Evolutionary conservation across 352 stramenopile species (phyloP), one percentile per base, ranked within the genome.

Genomic region (Pythium grandisporangium): DNA sequence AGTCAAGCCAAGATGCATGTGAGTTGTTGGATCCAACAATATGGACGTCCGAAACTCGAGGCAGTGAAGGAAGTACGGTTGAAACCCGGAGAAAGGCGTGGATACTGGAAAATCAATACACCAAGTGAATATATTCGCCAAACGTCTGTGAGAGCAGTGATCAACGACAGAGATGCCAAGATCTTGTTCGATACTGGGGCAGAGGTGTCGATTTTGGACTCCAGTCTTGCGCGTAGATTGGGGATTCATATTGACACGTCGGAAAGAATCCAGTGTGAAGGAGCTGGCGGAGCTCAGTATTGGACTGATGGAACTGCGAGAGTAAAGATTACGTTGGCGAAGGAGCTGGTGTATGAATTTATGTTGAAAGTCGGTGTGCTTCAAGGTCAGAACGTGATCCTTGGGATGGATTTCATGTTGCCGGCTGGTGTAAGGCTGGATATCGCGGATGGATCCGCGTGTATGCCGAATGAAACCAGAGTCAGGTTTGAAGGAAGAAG

Each of bases 351-450:
- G 2, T 56, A 56, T 30, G 41, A 47, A 20, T 56, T 2, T 23
- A 12, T 47, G 0, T 2, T 51, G 6, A 51, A 37, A 35, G 42
- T 52, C 22, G 50, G 50, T 17, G 21, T n/a, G 0, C 25, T 58
- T 2, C 30, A n/a, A 3, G 19, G 19, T 3, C 8, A 23, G 5
- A 6, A 58, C 4, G 42, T 30, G 13, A 48, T 58, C 14, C 29
- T 56, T n/a, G 49, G 49, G 0, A 34, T 2, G 2, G 49, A 56
- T 17, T 56, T 51, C 42, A 32, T 58, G 37, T 20, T 3, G 17
- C 42, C 50, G 2, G 50, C 50, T 2, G 50, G 50, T 2, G 26
- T 58, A 22, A 36, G 50, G 4, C 14, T 58, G 5, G 50, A 57
- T 24, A 20, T 57, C 4, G 48, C 24, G 3, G 35, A 56, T 6